A percentile compares a stretch with the other conserved stretches of the same genome.
Evolutionary conservation across 176 grass and related monocot species (phyloP).

Genomic region (Pharus latifolius): DNA sequence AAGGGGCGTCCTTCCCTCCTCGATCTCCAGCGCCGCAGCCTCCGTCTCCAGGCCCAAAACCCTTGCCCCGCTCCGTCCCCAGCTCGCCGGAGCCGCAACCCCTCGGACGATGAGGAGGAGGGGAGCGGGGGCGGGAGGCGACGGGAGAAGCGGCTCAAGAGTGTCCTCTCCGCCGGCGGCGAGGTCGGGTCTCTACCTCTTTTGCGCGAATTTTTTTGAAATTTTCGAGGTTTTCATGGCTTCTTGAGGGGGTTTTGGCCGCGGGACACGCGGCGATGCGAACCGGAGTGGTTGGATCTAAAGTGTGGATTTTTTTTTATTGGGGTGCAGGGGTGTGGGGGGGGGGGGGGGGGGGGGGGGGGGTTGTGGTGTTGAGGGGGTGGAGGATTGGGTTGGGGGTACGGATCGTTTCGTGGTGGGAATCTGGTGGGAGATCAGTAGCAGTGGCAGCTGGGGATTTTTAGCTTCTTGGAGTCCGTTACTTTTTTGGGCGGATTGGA

Average conservation of each 20-base stretch:
- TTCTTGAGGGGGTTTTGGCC: constrained; percentile 5
- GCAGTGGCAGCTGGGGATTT: constrained; percentile 25
- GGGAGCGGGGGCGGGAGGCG: constrained; percentile 6
- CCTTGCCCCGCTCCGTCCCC: constrained; percentile 10
- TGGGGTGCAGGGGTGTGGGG: no score
- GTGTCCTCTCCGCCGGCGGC: constrained; percentile 39
- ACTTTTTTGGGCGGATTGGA: constrained; percentile 37
- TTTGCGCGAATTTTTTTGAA: constrained; percentile 18
- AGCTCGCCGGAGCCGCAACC: background rate
- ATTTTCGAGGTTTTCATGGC: background rate
- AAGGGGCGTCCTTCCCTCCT: constrained; percentile 60
- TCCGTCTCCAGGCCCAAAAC: constrained; percentile 50
- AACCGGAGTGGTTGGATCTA: constrained; percentile 42
- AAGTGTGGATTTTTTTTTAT: constrained; percentile 16
- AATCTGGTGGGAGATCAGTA: constrained; percentile 32
- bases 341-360: no score
- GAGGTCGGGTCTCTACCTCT: constrained; percentile 8
- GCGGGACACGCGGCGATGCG: constrained; percentile 39
- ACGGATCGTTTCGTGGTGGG: background rate
- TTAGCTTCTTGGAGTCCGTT: constrained; percentile 27
- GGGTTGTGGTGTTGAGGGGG: no score
- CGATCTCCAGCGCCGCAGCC: constrained; percentile 55
- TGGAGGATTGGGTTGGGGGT: no score
- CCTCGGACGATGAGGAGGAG: constrained; percentile 30
- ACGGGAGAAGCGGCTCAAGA: constrained; percentile 46